Conservation (phyloP, 306 rosid species). For the Citrullus colocynthis region DNA sequence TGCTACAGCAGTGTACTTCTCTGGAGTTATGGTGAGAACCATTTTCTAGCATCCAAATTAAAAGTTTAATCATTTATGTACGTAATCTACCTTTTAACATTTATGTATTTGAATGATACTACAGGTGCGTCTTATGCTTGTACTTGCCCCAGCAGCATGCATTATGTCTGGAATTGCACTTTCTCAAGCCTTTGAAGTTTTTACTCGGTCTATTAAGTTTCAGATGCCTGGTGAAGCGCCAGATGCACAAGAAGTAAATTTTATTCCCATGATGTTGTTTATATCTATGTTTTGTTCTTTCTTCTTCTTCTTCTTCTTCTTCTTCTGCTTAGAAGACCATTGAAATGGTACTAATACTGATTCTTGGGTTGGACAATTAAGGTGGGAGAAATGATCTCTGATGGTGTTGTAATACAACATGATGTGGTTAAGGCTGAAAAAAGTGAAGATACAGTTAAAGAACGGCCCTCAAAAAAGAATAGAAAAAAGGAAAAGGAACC, state of each 20-base stretch:
- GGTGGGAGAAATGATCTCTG: slow-evolving; percentile 53
- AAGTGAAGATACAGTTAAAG: slow-evolving; percentile 55
- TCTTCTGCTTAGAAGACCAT: slow-evolving; percentile 4
- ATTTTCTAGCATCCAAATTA: slow-evolving; percentile 8
- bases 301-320: not conserved
- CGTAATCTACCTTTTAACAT: slow-evolving; percentile 2
- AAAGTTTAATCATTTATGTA: slow-evolving; percentile 1
- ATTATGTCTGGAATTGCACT: slow-evolving; percentile 97
- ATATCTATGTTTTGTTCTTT: not conserved
- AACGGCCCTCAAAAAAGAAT: slow-evolving; percentile 60
- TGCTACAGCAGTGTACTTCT: slow-evolving; percentile 79
- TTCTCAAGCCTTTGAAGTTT: slow-evolving; percentile 90
- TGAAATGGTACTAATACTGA: slow-evolving; percentile 7
- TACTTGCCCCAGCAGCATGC: slow-evolving; percentile 98
- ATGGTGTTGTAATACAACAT: slow-evolving; percentile 26
- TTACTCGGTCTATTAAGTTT: slow-evolving; percentile 82
- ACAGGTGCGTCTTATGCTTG: slow-evolving; percentile 98
- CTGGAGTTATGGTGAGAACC: slow-evolving; percentile 94
- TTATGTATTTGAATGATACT: slow-evolving; percentile 13
- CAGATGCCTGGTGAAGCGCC: slow-evolving; percentile 54
- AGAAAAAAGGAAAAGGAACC: slow-evolving; percentile 77
- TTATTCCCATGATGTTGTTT: slow-evolving; percentile 8
- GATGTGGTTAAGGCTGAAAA: slow-evolving; percentile 55
- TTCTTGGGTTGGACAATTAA: slow-evolving; percentile 26
- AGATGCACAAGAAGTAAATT: slow-evolving; percentile 28